phyloP scores from a whole-genome alignment of 83 land plant genomes.

The Picea abies region DNA sequence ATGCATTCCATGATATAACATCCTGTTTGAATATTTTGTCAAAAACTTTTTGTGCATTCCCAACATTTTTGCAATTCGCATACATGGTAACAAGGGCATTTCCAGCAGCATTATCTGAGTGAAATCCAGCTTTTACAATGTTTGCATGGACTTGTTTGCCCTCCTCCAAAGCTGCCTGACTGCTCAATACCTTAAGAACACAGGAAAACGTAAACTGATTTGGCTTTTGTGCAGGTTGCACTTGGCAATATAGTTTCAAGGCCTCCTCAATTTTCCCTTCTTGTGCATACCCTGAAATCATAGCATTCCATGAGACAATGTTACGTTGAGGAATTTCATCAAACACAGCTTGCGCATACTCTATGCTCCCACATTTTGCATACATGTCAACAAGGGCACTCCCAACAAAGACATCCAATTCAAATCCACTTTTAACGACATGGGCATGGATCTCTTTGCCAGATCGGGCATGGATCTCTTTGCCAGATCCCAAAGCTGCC shows the following conservation, averaged over 20 bases:
- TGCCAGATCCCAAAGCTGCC: slow-evolving; percentile 27
- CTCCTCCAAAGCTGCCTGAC: neutral
- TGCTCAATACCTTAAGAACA: neutral
- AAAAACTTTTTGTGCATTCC: neutral
- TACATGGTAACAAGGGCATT: slow-evolving; percentile 17
- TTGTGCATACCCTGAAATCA: slow-evolving; percentile 57
- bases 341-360: slow-evolving; percentile 45
- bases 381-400: slow-evolving; percentile 66
- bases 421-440: slow-evolving; percentile 52
- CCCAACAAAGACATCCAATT: slow-evolving; percentile 35
- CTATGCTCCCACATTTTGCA: slow-evolving; percentile 35
- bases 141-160: slow-evolving; percentile 13
- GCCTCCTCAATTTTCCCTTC: neutral
- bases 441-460: too few species aligned
- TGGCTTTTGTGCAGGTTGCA: neutral
- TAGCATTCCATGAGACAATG: slow-evolving; percentile 39
- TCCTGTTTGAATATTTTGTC: slow-evolving; percentile 11
- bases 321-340: slow-evolving; percentile 24
- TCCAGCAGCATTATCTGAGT: neutral
- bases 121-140: slow-evolving; percentile 10
- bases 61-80: neutral
- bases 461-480: slow-evolving; percentile 53
- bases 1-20: slow-evolving; percentile 16
- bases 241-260: neutral
- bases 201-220: neutral